Evolutionary conservation across 139 green algal species (phyloP).

Genomic region (Haematococcus lacustris): DNA sequence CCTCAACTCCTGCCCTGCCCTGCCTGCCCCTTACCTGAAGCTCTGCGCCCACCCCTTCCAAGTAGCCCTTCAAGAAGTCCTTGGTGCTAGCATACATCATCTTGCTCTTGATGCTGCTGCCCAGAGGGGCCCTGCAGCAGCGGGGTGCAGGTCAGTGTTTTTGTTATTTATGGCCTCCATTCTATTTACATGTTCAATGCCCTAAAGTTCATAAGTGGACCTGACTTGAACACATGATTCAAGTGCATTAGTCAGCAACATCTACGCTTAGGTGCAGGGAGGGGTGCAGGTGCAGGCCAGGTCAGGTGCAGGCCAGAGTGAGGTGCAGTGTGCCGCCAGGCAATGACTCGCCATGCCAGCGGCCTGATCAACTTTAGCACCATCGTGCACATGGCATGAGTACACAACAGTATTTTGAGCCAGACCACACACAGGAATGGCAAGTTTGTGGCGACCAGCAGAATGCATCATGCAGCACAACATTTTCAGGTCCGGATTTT

Average conservation of each 20-base stretch:
- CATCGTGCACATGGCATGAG: neutral
- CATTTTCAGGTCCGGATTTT: too few relatives aligned
- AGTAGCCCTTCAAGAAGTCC: constrained; percentile 79
- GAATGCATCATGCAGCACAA: too few relatives aligned
- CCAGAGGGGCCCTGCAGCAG: constrained; percentile 61
- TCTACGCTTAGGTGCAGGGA: neutral
- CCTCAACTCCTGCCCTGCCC: constrained; percentile 34
- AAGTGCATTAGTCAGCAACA: neutral
- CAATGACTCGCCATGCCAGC: neutral
- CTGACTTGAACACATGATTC: neutral
- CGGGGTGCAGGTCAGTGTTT: neutral
- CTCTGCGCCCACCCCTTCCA: constrained; percentile 70
- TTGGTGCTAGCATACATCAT: constrained; percentile 90
- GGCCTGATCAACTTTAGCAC: neutral
- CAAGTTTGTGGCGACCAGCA: too few relatives aligned
- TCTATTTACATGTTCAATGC: too few relatives aligned
- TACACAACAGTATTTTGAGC: too few relatives aligned
- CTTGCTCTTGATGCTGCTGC: constrained; percentile 61
- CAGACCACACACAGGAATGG: too few relatives aligned
- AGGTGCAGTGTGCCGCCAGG: too few relatives aligned
- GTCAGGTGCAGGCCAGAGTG: neutral
- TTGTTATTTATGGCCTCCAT: neutral
- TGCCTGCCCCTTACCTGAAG: constrained; percentile 61
- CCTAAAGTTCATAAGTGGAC: too few relatives aligned
- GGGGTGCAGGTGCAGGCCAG: neutral